A percentile compares a stretch with the other conserved stretches of the same genome.
phyloP scores from a whole-genome alignment of 2,329 filamentous ascomycete species.

The Hysterium pulicare region DNA sequence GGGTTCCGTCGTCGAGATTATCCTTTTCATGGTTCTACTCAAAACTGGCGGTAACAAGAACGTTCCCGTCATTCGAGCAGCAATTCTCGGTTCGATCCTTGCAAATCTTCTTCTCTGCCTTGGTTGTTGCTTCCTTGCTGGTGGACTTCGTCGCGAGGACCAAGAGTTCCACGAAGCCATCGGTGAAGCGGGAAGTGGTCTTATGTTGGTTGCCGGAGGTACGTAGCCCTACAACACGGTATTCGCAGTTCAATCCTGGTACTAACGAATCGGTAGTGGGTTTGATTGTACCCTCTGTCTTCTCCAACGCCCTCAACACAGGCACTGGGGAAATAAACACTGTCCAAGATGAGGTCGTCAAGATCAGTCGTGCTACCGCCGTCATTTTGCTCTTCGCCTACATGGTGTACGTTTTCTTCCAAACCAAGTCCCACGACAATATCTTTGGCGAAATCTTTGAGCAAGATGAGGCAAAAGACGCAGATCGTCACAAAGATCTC shows the following conservation, averaged over 20 bases:
- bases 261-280: constrained; percentile 37
- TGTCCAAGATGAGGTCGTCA: constrained; percentile 49
- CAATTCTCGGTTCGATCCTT: constrained; percentile 78
- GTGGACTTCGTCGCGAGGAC: constrained; percentile 65
- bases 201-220: constrained; percentile 74
- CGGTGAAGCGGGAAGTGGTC: constrained; percentile 73
- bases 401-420: constrained; percentile 60
- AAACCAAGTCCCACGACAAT: constrained; percentile 71
- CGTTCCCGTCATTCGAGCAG: constrained; percentile 74
- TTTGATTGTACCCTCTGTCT: constrained; percentile 50
- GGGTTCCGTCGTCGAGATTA: constrained; percentile 75
- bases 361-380: constrained; percentile 68
- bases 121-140: constrained; percentile 75
- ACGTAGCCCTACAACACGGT: constrained; percentile 25
- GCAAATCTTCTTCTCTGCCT: constrained; percentile 79
- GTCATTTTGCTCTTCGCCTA: constrained; percentile 70
- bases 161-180: constrained; percentile 72
- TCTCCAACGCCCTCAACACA: constrained; percentile 47
- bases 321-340: constrained; percentile 59
- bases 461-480: constrained; percentile 65
- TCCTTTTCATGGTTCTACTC: constrained; percentile 77
- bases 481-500: constrained; percentile 59
- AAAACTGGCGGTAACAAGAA: constrained; percentile 43
- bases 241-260: constrained; percentile 3
- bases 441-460: constrained; percentile 74